Conservation (phyloP, 2,329 filamentous ascomycete genomes). For the Pseudonectria buxi region DNA sequence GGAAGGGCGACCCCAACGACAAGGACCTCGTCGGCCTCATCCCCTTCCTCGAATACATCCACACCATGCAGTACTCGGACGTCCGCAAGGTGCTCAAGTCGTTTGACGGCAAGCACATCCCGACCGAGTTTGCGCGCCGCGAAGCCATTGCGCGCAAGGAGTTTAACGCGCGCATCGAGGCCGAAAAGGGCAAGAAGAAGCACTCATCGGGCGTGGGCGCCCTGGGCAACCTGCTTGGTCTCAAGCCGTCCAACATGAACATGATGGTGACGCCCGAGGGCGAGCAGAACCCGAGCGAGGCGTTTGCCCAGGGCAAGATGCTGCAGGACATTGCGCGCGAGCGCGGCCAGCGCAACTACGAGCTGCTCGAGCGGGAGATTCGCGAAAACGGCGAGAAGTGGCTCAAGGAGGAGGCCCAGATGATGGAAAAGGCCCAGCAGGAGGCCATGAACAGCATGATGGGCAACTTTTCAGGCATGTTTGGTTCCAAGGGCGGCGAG, state of each 20-base stretch:
- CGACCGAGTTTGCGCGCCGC: slow-evolving; percentile 79
- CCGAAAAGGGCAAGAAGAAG: slow-evolving; percentile 55
- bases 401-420: slow-evolving; percentile 85
- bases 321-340: slow-evolving; percentile 90
- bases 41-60: slow-evolving; percentile 95
- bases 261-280: slow-evolving; percentile 56
- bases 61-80: slow-evolving; percentile 86
- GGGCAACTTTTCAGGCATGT: slow-evolving; percentile 50
- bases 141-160: slow-evolving; percentile 80
- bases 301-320: slow-evolving; percentile 91
- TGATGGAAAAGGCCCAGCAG: slow-evolving; percentile 83
- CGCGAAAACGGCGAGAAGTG: slow-evolving; percentile 90
- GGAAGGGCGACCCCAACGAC: slow-evolving; percentile 78
- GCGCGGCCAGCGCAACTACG: slow-evolving; percentile 82
- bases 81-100: slow-evolving; percentile 80
- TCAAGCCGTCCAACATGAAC: slow-evolving; percentile 64
- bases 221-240: slow-evolving; percentile 65
- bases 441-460: slow-evolving; percentile 93
- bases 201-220: slow-evolving; percentile 57
- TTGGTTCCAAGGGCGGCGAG: slow-evolving; percentile 10
- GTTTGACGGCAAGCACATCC: slow-evolving; percentile 84
- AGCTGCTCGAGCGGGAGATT: slow-evolving; percentile 84
- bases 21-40: slow-evolving; percentile 83
- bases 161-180: slow-evolving; percentile 71
- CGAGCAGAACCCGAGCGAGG: slow-evolving; percentile 65